Conservation (phyloP, 129 eudicot species). For the Oenanthe sinensis region DNA sequence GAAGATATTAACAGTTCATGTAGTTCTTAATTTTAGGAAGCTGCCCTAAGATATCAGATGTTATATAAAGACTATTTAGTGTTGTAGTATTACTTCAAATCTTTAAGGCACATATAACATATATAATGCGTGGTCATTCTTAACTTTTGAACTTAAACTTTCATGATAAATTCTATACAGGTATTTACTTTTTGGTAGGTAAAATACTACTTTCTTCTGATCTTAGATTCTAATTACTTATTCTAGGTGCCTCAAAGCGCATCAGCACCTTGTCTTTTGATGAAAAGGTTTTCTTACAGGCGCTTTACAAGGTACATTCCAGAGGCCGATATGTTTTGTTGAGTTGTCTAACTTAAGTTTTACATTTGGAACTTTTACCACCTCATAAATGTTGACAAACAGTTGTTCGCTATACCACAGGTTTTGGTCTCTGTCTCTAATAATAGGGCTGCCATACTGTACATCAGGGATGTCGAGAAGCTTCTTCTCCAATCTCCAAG, state of each 20-base stretch:
- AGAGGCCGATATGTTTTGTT: neutral
- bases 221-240: conserved; percentile 6
- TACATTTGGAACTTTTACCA: neutral
- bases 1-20: neutral
- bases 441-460: conserved; percentile 56
- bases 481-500: conserved; percentile 56
- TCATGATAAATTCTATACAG: neutral
- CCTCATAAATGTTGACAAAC: neutral
- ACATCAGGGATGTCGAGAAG: conserved; percentile 73
- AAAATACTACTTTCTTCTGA: conserved; percentile 14
- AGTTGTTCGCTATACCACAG: conserved; percentile 32
- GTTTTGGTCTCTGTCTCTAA: conserved; percentile 58
- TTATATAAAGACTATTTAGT: neutral
- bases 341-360: neutral
- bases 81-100: neutral
- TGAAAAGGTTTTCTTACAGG: conserved; percentile 58
- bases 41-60: neutral
- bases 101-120: neutral
- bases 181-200: neutral
- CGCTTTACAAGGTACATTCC: conserved; percentile 60
- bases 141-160: neutral
- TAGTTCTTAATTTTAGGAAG: neutral
- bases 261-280: conserved; percentile 54
- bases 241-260: conserved; percentile 52
- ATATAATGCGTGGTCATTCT: neutral